Percentiles rank a stretch among this genome's conserved stretches.
phyloP scores from a whole-genome alignment of 176 grass and related monocot genomes.

The Poa pratensis region DNA sequence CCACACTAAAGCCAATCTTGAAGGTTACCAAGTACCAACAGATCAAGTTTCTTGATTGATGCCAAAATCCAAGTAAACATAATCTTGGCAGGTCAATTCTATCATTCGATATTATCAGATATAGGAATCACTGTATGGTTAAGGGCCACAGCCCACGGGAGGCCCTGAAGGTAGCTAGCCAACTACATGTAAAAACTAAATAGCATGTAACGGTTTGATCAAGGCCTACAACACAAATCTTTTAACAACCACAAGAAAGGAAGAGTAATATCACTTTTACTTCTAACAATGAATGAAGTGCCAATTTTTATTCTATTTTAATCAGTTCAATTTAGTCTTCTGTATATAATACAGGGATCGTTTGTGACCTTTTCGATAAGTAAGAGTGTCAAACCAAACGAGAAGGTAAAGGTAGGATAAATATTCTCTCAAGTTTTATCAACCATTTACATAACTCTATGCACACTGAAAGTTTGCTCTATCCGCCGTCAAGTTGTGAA shows the following conservation, averaged over 20 bases:
- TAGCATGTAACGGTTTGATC: not conserved
- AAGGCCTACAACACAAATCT: not conserved
- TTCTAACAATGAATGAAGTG: not conserved
- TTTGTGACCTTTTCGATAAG: too few relatives aligned
- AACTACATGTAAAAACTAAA: slow-evolving; percentile 18
- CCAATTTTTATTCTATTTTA: slow-evolving; percentile 15
- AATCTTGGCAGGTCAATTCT: slow-evolving; percentile 3
- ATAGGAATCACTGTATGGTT: not conserved
- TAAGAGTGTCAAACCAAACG: too few relatives aligned
- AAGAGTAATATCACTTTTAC: not conserved
- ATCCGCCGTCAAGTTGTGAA: too few relatives aligned
- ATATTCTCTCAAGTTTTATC: too few relatives aligned
- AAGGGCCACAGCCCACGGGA: not conserved
- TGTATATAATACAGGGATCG: not conserved
- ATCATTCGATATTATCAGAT: not conserved
- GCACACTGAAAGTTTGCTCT: too few relatives aligned
- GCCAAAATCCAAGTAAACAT: slow-evolving; percentile 3
- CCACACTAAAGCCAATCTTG: not conserved
- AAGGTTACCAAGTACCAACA: not conserved
- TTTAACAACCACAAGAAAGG: not conserved
- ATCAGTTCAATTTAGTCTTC: not conserved
- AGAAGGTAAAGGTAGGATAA: too few relatives aligned
- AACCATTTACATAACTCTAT: too few relatives aligned
- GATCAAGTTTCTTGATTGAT: slow-evolving; percentile 15
- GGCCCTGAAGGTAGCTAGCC: too few relatives aligned